A percentile compares a stretch with the other conserved stretches of the same genome.
These are phyloP conservation scores for Afroboletus lepidellus DNA, from an alignment of 1,284 basidiomycete genomes.

Conservation along the genomic window DNA sequence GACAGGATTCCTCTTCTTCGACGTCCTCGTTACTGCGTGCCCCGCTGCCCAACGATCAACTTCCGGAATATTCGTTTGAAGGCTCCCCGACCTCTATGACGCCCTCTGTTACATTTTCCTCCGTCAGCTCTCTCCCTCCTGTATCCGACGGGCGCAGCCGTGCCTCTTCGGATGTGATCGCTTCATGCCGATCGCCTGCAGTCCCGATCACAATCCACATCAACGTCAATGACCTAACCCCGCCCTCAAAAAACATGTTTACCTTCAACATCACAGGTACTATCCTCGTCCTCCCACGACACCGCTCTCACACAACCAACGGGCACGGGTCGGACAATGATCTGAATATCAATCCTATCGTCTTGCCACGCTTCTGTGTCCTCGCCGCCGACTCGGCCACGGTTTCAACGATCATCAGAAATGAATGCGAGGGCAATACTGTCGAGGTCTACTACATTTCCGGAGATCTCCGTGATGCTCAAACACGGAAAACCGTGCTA, in stretches of 20 bases:
- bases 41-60: conserved; percentile 60
- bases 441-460: conserved; percentile 62
- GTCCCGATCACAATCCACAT: conserved; percentile 57
- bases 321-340: conserved; percentile 33
- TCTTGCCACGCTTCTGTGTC: conserved; percentile 66
- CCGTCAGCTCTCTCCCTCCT: conserved; percentile 52
- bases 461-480: conserved; percentile 56
- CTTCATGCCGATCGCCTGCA: conserved; percentile 21
- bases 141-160: conserved; percentile 37
- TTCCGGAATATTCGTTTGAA: conserved; percentile 74
- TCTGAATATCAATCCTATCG: conserved; percentile 45
- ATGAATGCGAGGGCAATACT: conserved; percentile 48
- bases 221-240: conserved; percentile 74
- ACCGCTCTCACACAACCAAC: conserved; percentile 26
- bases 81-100: conserved; percentile 50
- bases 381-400: conserved; percentile 62
- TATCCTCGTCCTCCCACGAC: conserved; percentile 55
- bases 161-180: conserved; percentile 26
- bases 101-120: conserved; percentile 52
- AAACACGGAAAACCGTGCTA: conserved; percentile 58
- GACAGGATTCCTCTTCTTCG: conserved; percentile 45
- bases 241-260: conserved; percentile 60
- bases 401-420: conserved; percentile 53
- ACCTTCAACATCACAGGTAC: conserved; percentile 65
- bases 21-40: conserved; percentile 66